Conservation (phyloP, 306 rosid genomes). For the Quercus alba region DNA sequence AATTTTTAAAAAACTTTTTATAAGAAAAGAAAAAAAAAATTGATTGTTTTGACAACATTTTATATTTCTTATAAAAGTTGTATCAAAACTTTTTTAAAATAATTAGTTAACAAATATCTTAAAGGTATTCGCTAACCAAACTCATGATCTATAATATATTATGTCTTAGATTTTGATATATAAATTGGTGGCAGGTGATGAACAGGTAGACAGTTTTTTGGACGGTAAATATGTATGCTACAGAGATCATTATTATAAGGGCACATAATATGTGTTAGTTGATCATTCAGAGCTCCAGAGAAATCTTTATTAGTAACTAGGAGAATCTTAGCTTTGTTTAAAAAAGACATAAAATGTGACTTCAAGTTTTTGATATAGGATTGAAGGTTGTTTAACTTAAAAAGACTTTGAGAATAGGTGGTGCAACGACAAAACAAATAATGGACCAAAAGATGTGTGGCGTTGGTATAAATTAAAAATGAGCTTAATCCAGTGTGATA, state of each 20-base stretch:
- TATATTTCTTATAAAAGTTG: fast-evolving
- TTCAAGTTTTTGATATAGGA: neutral
- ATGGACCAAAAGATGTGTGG: constrained; percentile 9
- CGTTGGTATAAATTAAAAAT: neutral
- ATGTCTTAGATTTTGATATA: neutral
- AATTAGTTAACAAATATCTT: too few relatives aligned
- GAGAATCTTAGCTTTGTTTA: neutral
- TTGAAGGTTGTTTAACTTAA: constrained; percentile 30
- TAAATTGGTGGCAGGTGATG: constrained; percentile 13
- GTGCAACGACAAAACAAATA: constrained; percentile 28
- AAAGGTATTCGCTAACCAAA: too few relatives aligned
- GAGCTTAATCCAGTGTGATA: neutral
- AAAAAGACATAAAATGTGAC: neutral
- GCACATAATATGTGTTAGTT: constrained; percentile 31
- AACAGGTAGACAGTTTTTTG: constrained; percentile 18
- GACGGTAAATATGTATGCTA: constrained; percentile 18
- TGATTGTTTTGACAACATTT: too few relatives aligned
- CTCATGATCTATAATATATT: neutral
- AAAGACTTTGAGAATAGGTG: constrained; percentile 8
- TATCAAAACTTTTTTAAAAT: too few relatives aligned
- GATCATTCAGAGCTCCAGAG: neutral
- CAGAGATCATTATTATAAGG: constrained; percentile 2
- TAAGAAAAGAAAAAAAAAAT: too few relatives aligned
- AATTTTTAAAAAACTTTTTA: too few relatives aligned
- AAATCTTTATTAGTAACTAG: neutral